phyloP scores from a whole-genome alignment of 225 moss, liverwort and hornwort species.

The Sphagnum contortum region DNA sequence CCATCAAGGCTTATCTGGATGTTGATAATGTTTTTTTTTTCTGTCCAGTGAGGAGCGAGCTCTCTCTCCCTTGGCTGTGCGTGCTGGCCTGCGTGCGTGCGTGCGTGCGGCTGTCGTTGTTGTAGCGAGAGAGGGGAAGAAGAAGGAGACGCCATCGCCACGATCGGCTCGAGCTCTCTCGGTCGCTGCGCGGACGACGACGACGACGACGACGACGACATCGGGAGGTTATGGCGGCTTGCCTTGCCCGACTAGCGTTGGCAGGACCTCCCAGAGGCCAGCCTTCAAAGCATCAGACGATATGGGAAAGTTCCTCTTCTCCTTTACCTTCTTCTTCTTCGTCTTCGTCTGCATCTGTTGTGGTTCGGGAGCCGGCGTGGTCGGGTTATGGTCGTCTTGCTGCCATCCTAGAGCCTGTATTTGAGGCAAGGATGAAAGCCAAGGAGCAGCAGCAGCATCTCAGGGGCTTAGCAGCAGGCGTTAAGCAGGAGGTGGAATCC shows the following conservation, averaged over 20 bases:
- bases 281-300: constrained; percentile 14
- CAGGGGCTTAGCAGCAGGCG: too few relatives aligned
- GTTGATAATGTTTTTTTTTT: too few relatives aligned
- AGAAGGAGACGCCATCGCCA: too few relatives aligned
- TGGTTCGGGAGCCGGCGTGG: constrained; percentile 28
- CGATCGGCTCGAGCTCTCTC: background rate
- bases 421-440: constrained; percentile 30
- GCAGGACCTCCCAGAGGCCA: constrained; percentile 17
- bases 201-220: background rate
- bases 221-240: constrained; percentile 22
- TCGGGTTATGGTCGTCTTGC: constrained; percentile 31
- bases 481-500: too few relatives aligned
- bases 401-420: constrained; percentile 47
- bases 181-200: background rate
- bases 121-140: too few relatives aligned
- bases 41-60: too few relatives aligned
- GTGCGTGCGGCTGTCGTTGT: too few relatives aligned
- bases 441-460: constrained; percentile 10
- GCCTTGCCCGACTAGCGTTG: constrained; percentile 21
- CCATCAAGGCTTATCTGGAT: too few relatives aligned
- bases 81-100: too few relatives aligned
- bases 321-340: background rate
- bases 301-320: constrained; percentile 7
- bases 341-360: constrained; percentile 22
- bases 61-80: too few relatives aligned